Conservation (phyloP, 2,329 filamentous ascomycete species). For the Sarocladium kiliense region DNA sequence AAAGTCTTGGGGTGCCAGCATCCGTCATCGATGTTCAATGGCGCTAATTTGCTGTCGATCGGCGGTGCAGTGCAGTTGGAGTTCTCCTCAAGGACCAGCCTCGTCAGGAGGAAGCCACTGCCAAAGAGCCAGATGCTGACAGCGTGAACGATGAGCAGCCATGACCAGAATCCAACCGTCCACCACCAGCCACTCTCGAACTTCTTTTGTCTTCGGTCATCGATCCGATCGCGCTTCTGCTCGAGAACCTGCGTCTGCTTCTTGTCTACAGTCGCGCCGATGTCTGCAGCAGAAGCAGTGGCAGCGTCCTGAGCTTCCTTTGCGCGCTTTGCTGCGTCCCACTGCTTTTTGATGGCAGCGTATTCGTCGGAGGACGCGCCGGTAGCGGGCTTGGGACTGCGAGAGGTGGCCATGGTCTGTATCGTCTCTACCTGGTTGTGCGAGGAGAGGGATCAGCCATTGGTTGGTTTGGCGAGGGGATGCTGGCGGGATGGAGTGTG, state of each 20-base stretch:
- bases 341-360: constrained; percentile 48
- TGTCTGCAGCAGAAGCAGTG: neutral
- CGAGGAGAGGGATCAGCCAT: constrained; percentile 4
- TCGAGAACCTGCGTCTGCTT: constrained; percentile 34
- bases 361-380: constrained; percentile 35
- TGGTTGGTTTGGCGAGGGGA: neutral
- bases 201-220: constrained; percentile 39
- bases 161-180: constrained; percentile 63
- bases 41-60: constrained; percentile 40
- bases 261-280: constrained; percentile 22
- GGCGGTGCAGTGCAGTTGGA: constrained; percentile 68
- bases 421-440: constrained; percentile 2
- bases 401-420: constrained; percentile 14
- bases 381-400: constrained; percentile 22
- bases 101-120: constrained; percentile 87
- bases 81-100: constrained; percentile 72
- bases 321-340: constrained; percentile 46
- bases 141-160: constrained; percentile 68
- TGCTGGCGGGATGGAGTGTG: neutral
- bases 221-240: constrained; percentile 39
- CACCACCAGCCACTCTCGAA: constrained; percentile 52
- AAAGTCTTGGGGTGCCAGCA: constrained; percentile 98
- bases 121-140: constrained; percentile 89
- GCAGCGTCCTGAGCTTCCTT: constrained; percentile 33
- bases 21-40: constrained; percentile 51